Evolutionary conservation across 495 filamentous ascomycete genomes (phyloP).

Genomic region (Hyaloscypha hepaticicola): DNA sequence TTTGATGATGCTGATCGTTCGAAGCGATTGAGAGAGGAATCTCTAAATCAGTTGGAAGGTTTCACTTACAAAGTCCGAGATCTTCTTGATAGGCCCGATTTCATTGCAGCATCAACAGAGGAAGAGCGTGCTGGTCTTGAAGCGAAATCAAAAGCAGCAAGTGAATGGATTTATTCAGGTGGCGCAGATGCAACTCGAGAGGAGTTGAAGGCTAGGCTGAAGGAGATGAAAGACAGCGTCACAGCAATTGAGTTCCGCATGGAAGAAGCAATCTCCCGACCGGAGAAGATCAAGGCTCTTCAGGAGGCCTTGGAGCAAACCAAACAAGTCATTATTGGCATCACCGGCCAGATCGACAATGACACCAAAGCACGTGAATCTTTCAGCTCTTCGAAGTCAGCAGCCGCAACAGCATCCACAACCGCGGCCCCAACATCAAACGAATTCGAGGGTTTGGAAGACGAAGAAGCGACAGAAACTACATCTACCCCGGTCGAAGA

Average conservation of each 20-base stretch:
- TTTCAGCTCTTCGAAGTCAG: slow-evolving; percentile 45
- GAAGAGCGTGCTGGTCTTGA: slow-evolving; percentile 61
- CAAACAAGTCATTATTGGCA: slow-evolving; percentile 45
- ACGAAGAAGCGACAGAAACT: slow-evolving; percentile 46
- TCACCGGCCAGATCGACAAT: slow-evolving; percentile 46
- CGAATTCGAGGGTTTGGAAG: slow-evolving; percentile 65
- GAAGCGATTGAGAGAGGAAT: slow-evolving; percentile 77
- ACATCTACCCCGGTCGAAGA: slow-evolving; percentile 38
- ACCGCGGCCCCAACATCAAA: slow-evolving; percentile 41
- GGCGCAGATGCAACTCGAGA: slow-evolving; percentile 71
- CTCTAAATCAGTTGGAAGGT: slow-evolving; percentile 88
- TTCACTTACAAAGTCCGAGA: slow-evolving; percentile 90
- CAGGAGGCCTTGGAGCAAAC: slow-evolving; percentile 61
- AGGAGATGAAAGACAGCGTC: slow-evolving; percentile 68
- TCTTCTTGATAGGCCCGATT: slow-evolving; percentile 70
- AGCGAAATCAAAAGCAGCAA: slow-evolving; percentile 60
- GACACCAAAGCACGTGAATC: slow-evolving; percentile 37
- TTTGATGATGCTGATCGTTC: slow-evolving; percentile 82
- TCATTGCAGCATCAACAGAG: slow-evolving; percentile 65
- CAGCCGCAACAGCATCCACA: slow-evolving; percentile 40
- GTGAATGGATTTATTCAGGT: slow-evolving; percentile 90
- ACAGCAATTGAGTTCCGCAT: slow-evolving; percentile 65
- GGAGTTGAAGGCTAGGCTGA: slow-evolving; percentile 68
- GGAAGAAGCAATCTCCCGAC: slow-evolving; percentile 64
- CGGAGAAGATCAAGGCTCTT: slow-evolving; percentile 61